A percentile compares a stretch with the other conserved stretches of the same genome.
These are phyloP conservation scores for Saprolegnia diclina DNA, from an alignment of 352 stramenopile genomes.

Conservation along the genomic window DNA sequence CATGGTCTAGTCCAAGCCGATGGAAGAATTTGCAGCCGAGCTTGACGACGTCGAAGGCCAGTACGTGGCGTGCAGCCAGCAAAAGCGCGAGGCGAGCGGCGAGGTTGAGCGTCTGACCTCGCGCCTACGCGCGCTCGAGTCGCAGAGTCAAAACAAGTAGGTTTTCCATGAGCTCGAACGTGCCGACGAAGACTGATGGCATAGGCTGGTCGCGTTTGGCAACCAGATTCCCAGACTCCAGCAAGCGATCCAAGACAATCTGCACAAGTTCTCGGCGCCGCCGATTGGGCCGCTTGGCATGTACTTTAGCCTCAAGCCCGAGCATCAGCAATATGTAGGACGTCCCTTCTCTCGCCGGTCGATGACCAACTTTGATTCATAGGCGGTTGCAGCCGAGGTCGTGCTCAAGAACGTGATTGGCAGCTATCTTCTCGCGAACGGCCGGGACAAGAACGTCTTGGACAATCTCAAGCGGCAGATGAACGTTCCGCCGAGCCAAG, in stretches of 20 bases:
- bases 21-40: slow-evolving; percentile 7
- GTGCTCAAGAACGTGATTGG: slow-evolving; percentile 64
- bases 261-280: slow-evolving; percentile 48
- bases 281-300: slow-evolving; percentile 73
- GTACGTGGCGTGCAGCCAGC: slow-evolving; percentile 46
- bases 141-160: slow-evolving; percentile 45
- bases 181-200: background rate
- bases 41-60: slow-evolving; percentile 57
- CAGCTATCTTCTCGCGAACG: slow-evolving; percentile 74
- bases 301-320: slow-evolving; percentile 61
- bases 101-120: slow-evolving; percentile 43
- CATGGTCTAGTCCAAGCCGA: background rate
- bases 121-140: slow-evolving; percentile 42
- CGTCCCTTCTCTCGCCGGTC: background rate
- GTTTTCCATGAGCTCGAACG: background rate
- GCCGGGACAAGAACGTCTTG: slow-evolving; percentile 64
- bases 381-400: slow-evolving; percentile 60
- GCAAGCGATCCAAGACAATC: slow-evolving; percentile 67
- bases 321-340: slow-evolving; percentile 48
- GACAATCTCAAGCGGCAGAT: slow-evolving; percentile 65
- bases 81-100: slow-evolving; percentile 50
- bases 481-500: slow-evolving; percentile 60
- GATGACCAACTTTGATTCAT: background rate
- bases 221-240: slow-evolving; percentile 63
- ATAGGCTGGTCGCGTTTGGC: slow-evolving; percentile 55